phyloP scores from a whole-genome alignment of 225 moss, liverwort and hornwort genomes.

The Pseudoscleropodium purum region DNA sequence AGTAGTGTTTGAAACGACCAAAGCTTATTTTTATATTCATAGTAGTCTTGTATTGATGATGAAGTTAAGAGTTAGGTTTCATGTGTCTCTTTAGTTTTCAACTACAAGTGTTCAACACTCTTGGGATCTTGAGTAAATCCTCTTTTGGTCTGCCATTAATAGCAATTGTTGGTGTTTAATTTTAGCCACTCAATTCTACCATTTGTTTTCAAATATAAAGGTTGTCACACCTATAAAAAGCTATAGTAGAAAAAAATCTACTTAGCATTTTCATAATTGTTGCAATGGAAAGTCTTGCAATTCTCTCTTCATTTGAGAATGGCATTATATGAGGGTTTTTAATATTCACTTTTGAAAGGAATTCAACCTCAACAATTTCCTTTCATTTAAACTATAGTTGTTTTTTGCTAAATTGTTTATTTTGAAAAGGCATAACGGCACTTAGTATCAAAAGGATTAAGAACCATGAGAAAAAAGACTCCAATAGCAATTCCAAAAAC shows the following conservation, averaged over 20 bases:
- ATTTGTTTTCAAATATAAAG: background rate
- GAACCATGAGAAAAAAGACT: background rate
- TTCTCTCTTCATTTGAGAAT: background rate
- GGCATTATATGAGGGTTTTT: background rate
- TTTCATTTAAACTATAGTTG: background rate
- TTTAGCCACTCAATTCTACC: background rate
- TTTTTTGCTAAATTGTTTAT: rapidly evolving
- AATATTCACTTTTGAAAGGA: background rate
- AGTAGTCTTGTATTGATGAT: background rate
- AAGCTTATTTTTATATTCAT: too few relatives aligned
- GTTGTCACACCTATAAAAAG: background rate
- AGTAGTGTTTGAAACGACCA: too few relatives aligned
- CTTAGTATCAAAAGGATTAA: background rate
- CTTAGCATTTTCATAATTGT: background rate
- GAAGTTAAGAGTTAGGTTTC: background rate
- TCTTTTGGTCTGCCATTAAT: background rate
- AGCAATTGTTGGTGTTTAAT: background rate
- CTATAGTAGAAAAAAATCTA: background rate
- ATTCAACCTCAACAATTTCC: background rate
- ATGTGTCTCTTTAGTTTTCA: rapidly evolving
- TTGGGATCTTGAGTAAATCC: background rate
- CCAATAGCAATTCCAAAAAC: background rate
- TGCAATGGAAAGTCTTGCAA: background rate
- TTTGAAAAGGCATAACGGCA: background rate
- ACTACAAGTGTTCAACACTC: background rate